These are phyloP conservation scores for Penicillium vulpinum DNA, from an alignment of 2,329 filamentous ascomycete species.

Conservation along the genomic window DNA sequence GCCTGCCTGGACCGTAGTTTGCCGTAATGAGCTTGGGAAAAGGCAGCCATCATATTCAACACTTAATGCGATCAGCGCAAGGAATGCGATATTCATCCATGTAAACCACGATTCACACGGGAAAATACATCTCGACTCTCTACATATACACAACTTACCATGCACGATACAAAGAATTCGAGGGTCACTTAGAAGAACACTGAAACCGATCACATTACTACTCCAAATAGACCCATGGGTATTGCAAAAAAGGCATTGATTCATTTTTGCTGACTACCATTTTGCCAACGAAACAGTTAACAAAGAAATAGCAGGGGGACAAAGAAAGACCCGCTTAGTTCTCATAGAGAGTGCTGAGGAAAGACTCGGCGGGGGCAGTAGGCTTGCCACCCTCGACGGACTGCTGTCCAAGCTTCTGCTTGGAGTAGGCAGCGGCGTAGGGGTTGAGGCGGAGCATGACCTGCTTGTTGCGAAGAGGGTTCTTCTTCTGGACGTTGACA, in stretches of 20 bases:
- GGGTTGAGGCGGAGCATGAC: conserved; percentile 98
- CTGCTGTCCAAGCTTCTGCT: conserved; percentile 78
- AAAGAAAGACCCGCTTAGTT: conserved; percentile 43
- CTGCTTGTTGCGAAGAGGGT: conserved; percentile 98
- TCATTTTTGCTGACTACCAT: conserved; percentile 32
- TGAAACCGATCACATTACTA: conserved; percentile 32
- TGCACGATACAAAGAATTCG: conserved; percentile 2
- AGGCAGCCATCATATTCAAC: background rate
- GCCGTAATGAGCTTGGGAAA: too few species aligned
- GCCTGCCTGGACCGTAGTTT: background rate
- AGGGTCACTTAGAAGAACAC: conserved; percentile 15
- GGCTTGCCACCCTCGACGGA: conserved; percentile 65
- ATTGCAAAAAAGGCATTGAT: conserved; percentile 33
- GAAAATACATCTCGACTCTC: background rate
- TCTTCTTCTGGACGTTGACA: conserved; percentile 96
- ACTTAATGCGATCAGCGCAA: background rate
- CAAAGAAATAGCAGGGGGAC: conserved; percentile 21
- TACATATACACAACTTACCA: conserved; percentile 13
- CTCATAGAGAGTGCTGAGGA: conserved; percentile 54
- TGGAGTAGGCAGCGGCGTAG: conserved; percentile 86
- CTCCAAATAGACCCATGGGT: conserved; percentile 27
- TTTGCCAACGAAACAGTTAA: conserved; percentile 23
- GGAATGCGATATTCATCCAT: background rate
- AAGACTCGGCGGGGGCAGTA: conserved; percentile 53
- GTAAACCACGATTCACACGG: too few species aligned